These are phyloP conservation scores for Triadica sebifera DNA, from an alignment of 345 rosid genomes.

Conservation along the genomic window DNA sequence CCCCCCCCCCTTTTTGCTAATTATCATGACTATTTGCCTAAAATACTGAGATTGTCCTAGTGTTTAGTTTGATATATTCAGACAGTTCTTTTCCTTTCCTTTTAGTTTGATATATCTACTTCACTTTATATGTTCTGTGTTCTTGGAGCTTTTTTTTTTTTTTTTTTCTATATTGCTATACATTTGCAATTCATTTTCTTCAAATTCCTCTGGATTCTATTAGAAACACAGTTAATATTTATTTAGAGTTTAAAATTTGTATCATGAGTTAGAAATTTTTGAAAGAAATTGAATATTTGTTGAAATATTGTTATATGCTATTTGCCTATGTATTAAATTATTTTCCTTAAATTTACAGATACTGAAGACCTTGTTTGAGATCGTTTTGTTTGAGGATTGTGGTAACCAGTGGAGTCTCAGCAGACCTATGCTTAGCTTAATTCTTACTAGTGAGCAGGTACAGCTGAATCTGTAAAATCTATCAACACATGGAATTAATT, in stretches of 20 bases:
- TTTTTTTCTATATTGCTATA: no score
- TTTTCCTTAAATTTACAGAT: constrained; percentile 51
- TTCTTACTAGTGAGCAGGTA: constrained; percentile 87
- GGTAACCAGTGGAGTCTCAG: constrained; percentile 99
- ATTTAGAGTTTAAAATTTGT: no score
- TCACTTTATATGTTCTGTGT: no score
- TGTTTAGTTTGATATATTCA: no score
- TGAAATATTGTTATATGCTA: constrained; percentile 1
- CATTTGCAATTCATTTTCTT: no score
- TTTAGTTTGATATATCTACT: no score
- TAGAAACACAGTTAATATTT: no score
- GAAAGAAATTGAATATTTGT: background rate
- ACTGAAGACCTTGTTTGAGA: constrained; percentile 88
- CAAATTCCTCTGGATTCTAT: no score
- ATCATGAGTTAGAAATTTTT: no score
- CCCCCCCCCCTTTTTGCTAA: no score
- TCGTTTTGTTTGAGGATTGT: constrained; percentile 92
- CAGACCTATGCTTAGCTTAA: constrained; percentile 94
- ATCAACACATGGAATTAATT: no score
- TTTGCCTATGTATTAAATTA: constrained; percentile 2
- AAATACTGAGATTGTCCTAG: background rate
- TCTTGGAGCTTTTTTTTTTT: no score
- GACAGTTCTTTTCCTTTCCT: background rate
- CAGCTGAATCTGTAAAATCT: background rate
- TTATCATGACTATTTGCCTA: background rate